Conservation (phyloP, 2,329 filamentous ascomycete species). For the Colletotrichum lupini region DNA sequence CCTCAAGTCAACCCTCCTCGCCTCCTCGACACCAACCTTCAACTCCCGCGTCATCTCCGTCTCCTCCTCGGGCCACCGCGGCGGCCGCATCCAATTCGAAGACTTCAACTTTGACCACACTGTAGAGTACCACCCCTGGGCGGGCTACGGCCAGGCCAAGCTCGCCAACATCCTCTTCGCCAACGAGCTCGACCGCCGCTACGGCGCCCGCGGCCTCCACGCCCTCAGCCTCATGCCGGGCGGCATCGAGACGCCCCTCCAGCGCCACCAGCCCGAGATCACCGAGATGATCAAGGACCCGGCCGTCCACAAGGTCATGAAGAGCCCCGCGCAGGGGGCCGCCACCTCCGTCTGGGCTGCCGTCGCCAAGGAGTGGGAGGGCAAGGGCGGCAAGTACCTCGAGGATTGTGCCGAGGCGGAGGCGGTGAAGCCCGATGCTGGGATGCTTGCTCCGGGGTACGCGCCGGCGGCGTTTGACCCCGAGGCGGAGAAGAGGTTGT, state of each 20-base stretch:
- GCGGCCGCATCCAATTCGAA: slow-evolving; percentile 43
- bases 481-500: slow-evolving; percentile 24
- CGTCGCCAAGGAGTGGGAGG: slow-evolving; percentile 53
- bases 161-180: slow-evolving; percentile 62
- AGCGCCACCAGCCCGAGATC: slow-evolving; percentile 1
- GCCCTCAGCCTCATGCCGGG: slow-evolving; percentile 38
- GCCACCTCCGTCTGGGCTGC: slow-evolving; percentile 59
- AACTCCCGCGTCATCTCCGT: slow-evolving; percentile 59
- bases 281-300: background rate
- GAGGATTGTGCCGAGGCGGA: slow-evolving; percentile 50
- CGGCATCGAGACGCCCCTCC: slow-evolving; percentile 29
- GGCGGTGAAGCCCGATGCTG: slow-evolving; percentile 12
- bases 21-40: slow-evolving; percentile 22
- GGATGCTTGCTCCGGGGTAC: slow-evolving; percentile 32
- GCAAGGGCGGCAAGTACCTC: slow-evolving; percentile 58
- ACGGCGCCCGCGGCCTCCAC: slow-evolving; percentile 43
- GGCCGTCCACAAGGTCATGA: slow-evolving; percentile 5
- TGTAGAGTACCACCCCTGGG: slow-evolving; percentile 48
- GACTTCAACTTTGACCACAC: slow-evolving; percentile 38
- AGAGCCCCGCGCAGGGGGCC: slow-evolving; percentile 52
- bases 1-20: slow-evolving; percentile 31
- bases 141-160: slow-evolving; percentile 61
- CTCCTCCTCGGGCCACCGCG: slow-evolving; percentile 55
- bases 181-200: slow-evolving; percentile 61
- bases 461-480: slow-evolving; percentile 37